These are phyloP conservation scores for Candida maesae DNA, from an alignment of 805 yeast species.

Conservation along the genomic window DNA sequence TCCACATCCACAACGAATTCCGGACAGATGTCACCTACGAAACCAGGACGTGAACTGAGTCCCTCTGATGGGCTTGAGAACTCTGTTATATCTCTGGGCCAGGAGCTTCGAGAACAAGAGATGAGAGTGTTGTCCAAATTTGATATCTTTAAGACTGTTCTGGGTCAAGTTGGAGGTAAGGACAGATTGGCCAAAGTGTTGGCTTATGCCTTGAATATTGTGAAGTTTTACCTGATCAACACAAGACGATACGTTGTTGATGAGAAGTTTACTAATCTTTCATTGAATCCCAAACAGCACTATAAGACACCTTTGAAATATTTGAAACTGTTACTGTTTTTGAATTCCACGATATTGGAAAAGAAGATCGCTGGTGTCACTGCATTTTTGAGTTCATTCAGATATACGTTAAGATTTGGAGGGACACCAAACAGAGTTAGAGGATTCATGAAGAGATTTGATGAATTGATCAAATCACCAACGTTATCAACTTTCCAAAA, in stretches of 20 bases:
- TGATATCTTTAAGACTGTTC: slow-evolving; percentile 48
- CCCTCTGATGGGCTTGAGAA: slow-evolving; percentile 3
- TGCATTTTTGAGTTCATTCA: slow-evolving; percentile 47
- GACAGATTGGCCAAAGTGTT: slow-evolving; percentile 66
- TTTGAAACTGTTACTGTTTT: slow-evolving; percentile 21
- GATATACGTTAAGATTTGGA: slow-evolving; percentile 70
- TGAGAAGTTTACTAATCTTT: slow-evolving; percentile 27
- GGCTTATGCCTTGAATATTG: slow-evolving; percentile 53
- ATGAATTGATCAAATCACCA: slow-evolving; percentile 19
- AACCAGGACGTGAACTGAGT: slow-evolving; percentile 5
- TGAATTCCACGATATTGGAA: slow-evolving; percentile 30
- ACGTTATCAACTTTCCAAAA: slow-evolving; percentile 20
- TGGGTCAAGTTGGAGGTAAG: slow-evolving; percentile 60
- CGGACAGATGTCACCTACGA: slow-evolving; percentile 10
- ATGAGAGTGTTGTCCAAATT: slow-evolving; percentile 14
- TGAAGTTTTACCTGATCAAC: slow-evolving; percentile 44
- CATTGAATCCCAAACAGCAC: slow-evolving; percentile 26
- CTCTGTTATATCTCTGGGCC: slow-evolving; percentile 11
- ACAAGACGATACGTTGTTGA: slow-evolving; percentile 30
- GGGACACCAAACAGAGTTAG: slow-evolving; percentile 58
- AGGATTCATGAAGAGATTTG: slow-evolving; percentile 14
- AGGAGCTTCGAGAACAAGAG: slow-evolving; percentile 11
- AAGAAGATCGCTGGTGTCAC: slow-evolving; percentile 41
- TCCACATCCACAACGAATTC: slow-evolving; percentile 3
- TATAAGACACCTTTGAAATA: slow-evolving; percentile 25